Base-by-base conservation (phyloP, 2,329 filamentous ascomycete genomes). In the Tolypocladium amazonense region DNA sequence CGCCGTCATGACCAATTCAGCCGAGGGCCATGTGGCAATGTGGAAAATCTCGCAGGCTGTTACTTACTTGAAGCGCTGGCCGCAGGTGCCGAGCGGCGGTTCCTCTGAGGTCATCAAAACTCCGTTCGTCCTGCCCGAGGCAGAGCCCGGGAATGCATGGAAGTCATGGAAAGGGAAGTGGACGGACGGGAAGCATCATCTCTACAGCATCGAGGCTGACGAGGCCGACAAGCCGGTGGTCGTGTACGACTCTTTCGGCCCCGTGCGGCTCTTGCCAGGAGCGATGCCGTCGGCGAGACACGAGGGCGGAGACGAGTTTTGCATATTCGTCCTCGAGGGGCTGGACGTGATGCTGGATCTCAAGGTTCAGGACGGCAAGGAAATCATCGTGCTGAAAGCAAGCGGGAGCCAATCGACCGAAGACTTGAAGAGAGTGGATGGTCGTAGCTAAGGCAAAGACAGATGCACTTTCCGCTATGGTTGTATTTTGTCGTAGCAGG, bases 1-100 rank as follows among this genome's bases (percentile, higher is more conserved):
- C 2, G 60, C 61, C 33, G 55, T 67, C 38, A 67, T 67, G 66
- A 63, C 63, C 2, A 67, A 67, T 53, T 62, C 64, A 1, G 59
- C 61, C 30, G 39, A 27, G 33, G 61, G 61, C 41, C 25, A 33
- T 5, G 2, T 25, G n/a, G 5, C 37, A 0, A 39, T 62, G 33
- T 61, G 59, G 59, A 62, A 54, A 8, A 18, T 54, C 37, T 15
- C 35, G 47, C 47, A 50, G 15, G 47, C 47, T 15, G 20, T 50
- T 27, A 25, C 47, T 15, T 50, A 30, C 47, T 20, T 50, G 25
- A 50, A 50, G 47, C 47, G 47, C 47, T 50, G 47, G 47, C 47
- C 47, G 47, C 47, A 50, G 25, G 15, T 30, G 25, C 47, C 47
- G 15, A 20, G 47, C 25, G 47, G 47, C 3, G 47, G 25, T 8